A percentile compares a stretch with the other conserved stretches of the same genome.
Evolutionary conservation across 1,284 basidiomycete species (phyloP).

Genomic region (Microbotryum lychnidis-dioicae): DNA sequence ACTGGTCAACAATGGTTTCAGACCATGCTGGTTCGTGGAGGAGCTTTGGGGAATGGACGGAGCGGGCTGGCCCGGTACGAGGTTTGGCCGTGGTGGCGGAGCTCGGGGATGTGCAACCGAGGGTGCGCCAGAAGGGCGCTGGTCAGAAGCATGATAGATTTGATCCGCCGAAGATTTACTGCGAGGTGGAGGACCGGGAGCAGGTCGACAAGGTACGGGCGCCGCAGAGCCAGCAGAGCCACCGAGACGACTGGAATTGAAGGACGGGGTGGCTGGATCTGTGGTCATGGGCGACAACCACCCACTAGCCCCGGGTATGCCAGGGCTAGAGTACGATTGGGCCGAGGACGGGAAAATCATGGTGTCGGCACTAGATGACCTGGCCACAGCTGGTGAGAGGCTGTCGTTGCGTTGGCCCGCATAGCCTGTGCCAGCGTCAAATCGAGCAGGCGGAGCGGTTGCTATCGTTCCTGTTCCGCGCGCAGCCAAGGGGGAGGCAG

Average conservation of each 20-base stretch:
- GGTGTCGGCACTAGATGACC: neutral
- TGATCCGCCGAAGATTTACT: neutral
- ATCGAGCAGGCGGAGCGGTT: conserved; percentile 43
- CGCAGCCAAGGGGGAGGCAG: neutral
- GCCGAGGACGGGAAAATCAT: neutral
- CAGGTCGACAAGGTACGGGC: neutral
- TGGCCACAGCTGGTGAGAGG: neutral
- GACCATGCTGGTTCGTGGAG: conserved; percentile 5
- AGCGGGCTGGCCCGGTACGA: conserved; percentile 20
- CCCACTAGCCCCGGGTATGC: no score
- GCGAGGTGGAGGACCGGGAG: neutral
- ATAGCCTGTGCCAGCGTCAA: conserved; percentile 76
- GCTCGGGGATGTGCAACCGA: neutral
- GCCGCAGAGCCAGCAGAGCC: no score
- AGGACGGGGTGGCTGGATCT: neutral
- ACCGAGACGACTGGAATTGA: neutral
- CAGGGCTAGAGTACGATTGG: no score
- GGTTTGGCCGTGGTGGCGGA: conserved; percentile 1
- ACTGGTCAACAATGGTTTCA: conserved; percentile 29
- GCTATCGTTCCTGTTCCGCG: neutral
- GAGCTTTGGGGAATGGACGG: conserved; percentile 12
- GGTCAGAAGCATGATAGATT: neutral
- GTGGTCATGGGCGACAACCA: neutral
- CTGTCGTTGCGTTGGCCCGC: conserved; percentile 48
- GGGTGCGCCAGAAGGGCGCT: neutral